Conservation (phyloP, 805 yeast species). For the Torulaspora franciscae region DNA sequence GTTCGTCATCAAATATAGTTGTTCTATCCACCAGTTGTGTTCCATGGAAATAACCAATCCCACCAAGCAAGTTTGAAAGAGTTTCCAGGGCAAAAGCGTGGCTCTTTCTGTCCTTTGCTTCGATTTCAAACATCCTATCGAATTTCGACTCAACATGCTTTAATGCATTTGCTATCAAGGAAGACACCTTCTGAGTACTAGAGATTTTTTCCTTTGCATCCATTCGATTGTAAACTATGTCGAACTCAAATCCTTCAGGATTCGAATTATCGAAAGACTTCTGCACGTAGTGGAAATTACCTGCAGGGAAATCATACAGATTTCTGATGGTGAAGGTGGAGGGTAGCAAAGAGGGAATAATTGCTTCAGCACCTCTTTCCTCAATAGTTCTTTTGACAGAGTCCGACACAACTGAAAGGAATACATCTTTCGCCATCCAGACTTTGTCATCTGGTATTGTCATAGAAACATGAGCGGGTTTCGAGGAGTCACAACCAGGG, state of each 20-base stretch:
- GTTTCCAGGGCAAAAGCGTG: constrained; percentile 67
- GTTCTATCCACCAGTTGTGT: constrained; percentile 74
- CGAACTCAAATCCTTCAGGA: constrained; percentile 55
- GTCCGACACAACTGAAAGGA: constrained; percentile 63
- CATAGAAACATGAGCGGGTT: constrained; percentile 62
- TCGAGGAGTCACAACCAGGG: constrained; percentile 51
- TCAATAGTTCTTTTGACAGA: constrained; percentile 46
- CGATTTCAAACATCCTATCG: constrained; percentile 47
- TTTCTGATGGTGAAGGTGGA: constrained; percentile 54
- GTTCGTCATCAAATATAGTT: constrained; percentile 63
- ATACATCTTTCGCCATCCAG: constrained; percentile 79
- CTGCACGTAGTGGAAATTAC: constrained; percentile 77
- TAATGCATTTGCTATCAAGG: constrained; percentile 22
- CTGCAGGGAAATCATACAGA: constrained; percentile 50
- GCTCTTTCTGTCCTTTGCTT: constrained; percentile 39
- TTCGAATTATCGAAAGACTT: constrained; percentile 60
- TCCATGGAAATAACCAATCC: constrained; percentile 84
- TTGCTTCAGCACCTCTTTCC: constrained; percentile 16
- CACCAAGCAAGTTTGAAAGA: constrained; percentile 80
- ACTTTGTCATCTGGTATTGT: constrained; percentile 63
- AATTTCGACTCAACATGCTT: constrained; percentile 39
- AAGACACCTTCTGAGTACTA: constrained; percentile 18
- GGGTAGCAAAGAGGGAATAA: constrained; percentile 34
- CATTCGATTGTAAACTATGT: constrained; percentile 53
- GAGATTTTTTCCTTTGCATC: constrained; percentile 39